phyloP scores from a whole-genome alignment of 306 rosid species.

The Trichosanthes cucumerina region DNA sequence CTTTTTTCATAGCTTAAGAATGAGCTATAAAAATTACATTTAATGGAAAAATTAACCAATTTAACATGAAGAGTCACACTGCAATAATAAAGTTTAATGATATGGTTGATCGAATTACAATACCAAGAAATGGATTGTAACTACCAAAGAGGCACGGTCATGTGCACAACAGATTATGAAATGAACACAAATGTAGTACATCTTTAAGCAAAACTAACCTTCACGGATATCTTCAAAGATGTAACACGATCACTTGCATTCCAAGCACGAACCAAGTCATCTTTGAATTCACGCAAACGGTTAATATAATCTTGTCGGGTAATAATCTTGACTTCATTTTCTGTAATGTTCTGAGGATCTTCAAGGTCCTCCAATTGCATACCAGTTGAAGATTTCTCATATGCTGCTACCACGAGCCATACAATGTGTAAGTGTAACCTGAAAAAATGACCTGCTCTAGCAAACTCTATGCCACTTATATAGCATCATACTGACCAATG shows the following conservation, averaged over 20 bases:
- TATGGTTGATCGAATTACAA: background rate
- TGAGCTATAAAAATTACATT: background rate
- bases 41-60: background rate
- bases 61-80: background rate
- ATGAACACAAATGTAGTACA: background rate
- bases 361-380: slow-evolving; percentile 73
- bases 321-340: slow-evolving; percentile 55
- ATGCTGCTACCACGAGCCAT: slow-evolving; percentile 35
- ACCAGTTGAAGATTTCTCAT: slow-evolving; percentile 59
- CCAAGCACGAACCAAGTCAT: slow-evolving; percentile 77
- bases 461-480: background rate
- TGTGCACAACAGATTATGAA: background rate
- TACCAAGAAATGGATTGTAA: background rate
- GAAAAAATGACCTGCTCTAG: slow-evolving; percentile 9
- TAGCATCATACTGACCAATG: background rate
- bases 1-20: background rate
- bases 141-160: background rate
- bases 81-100: background rate
- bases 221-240: slow-evolving; percentile 60
- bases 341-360: slow-evolving; percentile 51
- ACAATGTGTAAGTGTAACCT: slow-evolving; percentile 12
- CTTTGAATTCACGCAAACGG: slow-evolving; percentile 76
- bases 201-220: slow-evolving; percentile 38
- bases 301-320: slow-evolving; percentile 73
- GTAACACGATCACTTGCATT: slow-evolving; percentile 68